Conservation (phyloP, 139 green algal genomes). For the Chloropicon primus region DNA sequence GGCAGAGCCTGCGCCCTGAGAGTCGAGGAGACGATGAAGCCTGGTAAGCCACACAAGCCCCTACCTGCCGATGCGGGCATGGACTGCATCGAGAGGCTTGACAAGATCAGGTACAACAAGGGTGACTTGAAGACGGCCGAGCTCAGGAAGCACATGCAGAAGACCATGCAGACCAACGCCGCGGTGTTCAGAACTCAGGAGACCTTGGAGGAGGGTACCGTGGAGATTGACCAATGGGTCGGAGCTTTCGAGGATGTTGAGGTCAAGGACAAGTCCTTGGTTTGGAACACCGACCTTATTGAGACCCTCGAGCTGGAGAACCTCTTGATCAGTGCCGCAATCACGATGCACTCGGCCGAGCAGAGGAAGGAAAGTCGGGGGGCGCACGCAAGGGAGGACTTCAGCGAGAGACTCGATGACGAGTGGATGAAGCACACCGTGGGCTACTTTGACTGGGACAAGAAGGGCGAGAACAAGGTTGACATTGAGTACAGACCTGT, state of each 20-base stretch:
- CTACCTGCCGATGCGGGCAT: slow-evolving; percentile 60
- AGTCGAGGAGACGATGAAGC: slow-evolving; percentile 53
- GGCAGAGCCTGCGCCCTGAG: slow-evolving; percentile 72
- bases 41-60: slow-evolving; percentile 53
- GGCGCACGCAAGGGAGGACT: slow-evolving; percentile 94
- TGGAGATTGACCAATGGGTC: slow-evolving; percentile 73
- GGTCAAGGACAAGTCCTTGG: slow-evolving; percentile 23
- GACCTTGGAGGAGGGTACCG: slow-evolving; percentile 67
- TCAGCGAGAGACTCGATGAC: slow-evolving; percentile 63
- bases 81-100: slow-evolving; percentile 60
- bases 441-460: slow-evolving; percentile 50
- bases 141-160: slow-evolving; percentile 74
- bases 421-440: slow-evolving; percentile 98
- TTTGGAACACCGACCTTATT: slow-evolving; percentile 84
- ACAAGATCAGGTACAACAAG: slow-evolving; percentile 70
- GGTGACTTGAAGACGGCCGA: slow-evolving; percentile 53
- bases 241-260: slow-evolving; percentile 58
- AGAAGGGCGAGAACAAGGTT: slow-evolving; percentile 33
- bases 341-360: slow-evolving; percentile 68
- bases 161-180: slow-evolving; percentile 83
- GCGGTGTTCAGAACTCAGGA: slow-evolving; percentile 89
- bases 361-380: slow-evolving; percentile 74
- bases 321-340: slow-evolving; percentile 78
- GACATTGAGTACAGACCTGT: slow-evolving; percentile 89
- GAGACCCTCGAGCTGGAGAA: slow-evolving; percentile 98